These are phyloP conservation scores for Phytophthora crassamura DNA, from an alignment of 352 stramenopile genomes.

Conservation along the genomic window DNA sequence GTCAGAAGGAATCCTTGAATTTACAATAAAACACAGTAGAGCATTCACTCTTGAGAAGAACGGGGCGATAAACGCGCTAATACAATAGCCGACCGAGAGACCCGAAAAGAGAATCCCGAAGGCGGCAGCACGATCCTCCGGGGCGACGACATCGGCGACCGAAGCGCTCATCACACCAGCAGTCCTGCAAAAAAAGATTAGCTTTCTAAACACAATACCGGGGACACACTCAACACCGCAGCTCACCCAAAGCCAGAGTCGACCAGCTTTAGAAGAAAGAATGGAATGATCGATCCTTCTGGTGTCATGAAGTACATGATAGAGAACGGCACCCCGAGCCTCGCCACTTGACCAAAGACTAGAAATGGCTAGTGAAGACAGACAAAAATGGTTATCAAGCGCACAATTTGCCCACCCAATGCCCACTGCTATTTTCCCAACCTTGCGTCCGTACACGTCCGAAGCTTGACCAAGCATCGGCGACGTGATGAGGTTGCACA, in stretches of 20 bases:
- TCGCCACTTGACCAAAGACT: conserved; percentile 63
- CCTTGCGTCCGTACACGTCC: conserved; percentile 75
- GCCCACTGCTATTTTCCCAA: too few relatives aligned
- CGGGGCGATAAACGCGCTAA: conserved; percentile 53
- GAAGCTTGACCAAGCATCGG: conserved; percentile 73
- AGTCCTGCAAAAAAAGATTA: conserved; percentile 37
- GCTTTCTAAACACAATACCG: not conserved
- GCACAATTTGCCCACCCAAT: too few relatives aligned
- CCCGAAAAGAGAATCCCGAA: conserved; percentile 70
- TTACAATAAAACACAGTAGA: too few relatives aligned
- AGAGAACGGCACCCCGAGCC: conserved; percentile 65
- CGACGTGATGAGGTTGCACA: conserved; percentile 67
- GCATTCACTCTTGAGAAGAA: conserved; percentile 58
- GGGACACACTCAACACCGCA: not conserved
- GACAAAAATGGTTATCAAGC: not conserved
- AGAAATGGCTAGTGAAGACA: conserved; percentile 57
- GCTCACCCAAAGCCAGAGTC: conserved; percentile 63
- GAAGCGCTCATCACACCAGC: conserved; percentile 64
- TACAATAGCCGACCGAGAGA: conserved; percentile 63
- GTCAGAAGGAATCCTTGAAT: too few relatives aligned
- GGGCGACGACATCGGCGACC: conserved; percentile 64
- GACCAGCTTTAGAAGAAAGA: conserved; percentile 64
- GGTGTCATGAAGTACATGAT: conserved; percentile 76
- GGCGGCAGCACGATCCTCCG: conserved; percentile 54
- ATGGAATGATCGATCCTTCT: conserved; percentile 61